Percentiles rank a stretch among this genome's conserved stretches.
Conservation (phyloP, 1,139 yeast species). For the Eremothecium cymbalariae region DNA sequence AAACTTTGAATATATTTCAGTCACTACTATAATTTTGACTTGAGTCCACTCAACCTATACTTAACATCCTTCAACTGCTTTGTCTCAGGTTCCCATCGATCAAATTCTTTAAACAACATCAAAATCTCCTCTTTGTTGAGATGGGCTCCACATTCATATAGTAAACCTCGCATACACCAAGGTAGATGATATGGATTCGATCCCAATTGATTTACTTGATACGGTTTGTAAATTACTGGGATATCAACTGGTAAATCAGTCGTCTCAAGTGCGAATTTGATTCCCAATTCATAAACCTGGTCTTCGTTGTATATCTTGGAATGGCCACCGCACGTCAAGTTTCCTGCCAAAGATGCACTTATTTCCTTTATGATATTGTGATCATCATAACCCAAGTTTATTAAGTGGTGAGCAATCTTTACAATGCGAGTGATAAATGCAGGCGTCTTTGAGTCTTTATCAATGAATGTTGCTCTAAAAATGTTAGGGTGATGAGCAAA, state of each 20-base stretch:
- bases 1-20: too few relatives aligned
- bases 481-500: slow-evolving; percentile 85
- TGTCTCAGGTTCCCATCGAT: slow-evolving; percentile 77
- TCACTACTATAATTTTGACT: slow-evolving; percentile 32
- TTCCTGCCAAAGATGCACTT: slow-evolving; percentile 76
- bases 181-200: slow-evolving; percentile 80
- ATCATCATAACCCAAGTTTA: slow-evolving; percentile 61
- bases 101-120: slow-evolving; percentile 60
- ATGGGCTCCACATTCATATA: slow-evolving; percentile 44
- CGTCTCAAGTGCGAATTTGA: slow-evolving; percentile 69
- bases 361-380: slow-evolving; percentile 75
- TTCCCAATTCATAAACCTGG: slow-evolving; percentile 73
- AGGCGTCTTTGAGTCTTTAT: slow-evolving; percentile 44
- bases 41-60: slow-evolving; percentile 69
- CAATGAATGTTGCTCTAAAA: slow-evolving; percentile 82
- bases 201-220: slow-evolving; percentile 53
- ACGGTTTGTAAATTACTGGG: slow-evolving; percentile 52
- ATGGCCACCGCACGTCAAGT: slow-evolving; percentile 91
- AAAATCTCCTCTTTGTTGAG: slow-evolving; percentile 48
- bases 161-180: slow-evolving; percentile 82
- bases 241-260: slow-evolving; percentile 41
- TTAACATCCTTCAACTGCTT: slow-evolving; percentile 75
- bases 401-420: slow-evolving; percentile 43
- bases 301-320: slow-evolving; percentile 81
- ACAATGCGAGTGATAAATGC: slow-evolving; percentile 45